Evolutionary conservation across 345 rosid species (phyloP).

Genomic region (Gossypium ekmanianum): DNA sequence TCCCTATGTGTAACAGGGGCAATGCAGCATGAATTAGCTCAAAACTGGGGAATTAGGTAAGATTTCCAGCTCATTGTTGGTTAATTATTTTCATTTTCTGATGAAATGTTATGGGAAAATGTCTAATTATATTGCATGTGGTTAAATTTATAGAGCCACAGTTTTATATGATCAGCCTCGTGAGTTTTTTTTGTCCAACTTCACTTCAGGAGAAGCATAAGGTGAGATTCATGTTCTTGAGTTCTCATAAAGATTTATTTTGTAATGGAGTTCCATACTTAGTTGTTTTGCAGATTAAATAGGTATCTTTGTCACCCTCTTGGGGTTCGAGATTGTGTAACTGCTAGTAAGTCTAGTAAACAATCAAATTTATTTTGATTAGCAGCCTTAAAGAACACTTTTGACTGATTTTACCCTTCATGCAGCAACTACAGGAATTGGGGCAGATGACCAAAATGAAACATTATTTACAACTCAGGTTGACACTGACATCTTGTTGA

Average conservation of each 20-base stretch:
- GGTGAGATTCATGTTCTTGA: constrained; percentile 41
- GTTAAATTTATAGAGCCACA: constrained; percentile 49
- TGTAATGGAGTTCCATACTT: constrained; percentile 26
- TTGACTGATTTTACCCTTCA: constrained; percentile 9
- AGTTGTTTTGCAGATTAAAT: constrained; percentile 84
- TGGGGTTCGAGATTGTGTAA: constrained; percentile 57
- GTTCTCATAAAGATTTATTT: constrained; percentile 4
- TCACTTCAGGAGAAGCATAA: constrained; percentile 72
- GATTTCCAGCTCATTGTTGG: constrained; percentile 30
- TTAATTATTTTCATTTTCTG: constrained; percentile 14
- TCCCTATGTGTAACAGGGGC: constrained; percentile 83
- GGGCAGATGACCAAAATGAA: constrained; percentile 36
- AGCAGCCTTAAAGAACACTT: constrained; percentile 4
- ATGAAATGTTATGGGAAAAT: constrained; percentile 7
- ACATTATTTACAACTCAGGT: constrained; percentile 54
- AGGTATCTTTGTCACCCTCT: constrained; percentile 46
- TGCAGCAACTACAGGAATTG: constrained; percentile 28
- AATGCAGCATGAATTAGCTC: constrained; percentile 95
- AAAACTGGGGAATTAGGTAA: constrained; percentile 95
- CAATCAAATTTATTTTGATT: constrained; percentile 10
- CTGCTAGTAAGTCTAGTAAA: constrained; percentile 44
- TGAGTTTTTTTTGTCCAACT: constrained; percentile 76
- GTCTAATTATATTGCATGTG: constrained; percentile 15
- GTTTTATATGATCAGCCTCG: constrained; percentile 96
- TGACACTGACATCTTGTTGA: constrained; percentile 40